Percentiles rank a stretch among this genome's conserved stretches.
These are phyloP conservation scores for Beauveria sp. DNA, from an alignment of 2,329 filamentous ascomycete species.

Conservation along the genomic window DNA sequence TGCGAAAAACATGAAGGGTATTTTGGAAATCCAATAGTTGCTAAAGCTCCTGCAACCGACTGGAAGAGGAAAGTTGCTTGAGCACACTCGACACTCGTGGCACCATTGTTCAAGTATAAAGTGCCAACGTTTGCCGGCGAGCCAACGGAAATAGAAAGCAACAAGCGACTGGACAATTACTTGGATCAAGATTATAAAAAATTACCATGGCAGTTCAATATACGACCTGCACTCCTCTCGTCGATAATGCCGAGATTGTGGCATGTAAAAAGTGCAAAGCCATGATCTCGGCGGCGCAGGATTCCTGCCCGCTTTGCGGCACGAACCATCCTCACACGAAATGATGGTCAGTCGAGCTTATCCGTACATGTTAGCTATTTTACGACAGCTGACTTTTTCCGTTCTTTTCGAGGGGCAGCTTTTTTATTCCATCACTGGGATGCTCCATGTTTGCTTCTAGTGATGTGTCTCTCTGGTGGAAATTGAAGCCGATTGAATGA, in stretches of 20 bases:
- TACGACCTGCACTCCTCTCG: background rate
- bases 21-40: background rate
- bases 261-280: slow-evolving; percentile 6
- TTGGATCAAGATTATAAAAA: background rate
- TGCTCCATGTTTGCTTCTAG: background rate
- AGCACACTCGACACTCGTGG: background rate
- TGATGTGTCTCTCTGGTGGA: background rate
- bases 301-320: slow-evolving; percentile 8
- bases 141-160: background rate
- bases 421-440: background rate
- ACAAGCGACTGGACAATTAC: background rate
- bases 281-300: slow-evolving; percentile 7
- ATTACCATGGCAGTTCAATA: background rate
- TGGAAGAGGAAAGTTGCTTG: background rate
- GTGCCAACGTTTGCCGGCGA: background rate
- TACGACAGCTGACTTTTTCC: background rate
- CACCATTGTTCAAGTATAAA: background rate
- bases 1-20: background rate
- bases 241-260: background rate
- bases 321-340: slow-evolving; percentile 2
- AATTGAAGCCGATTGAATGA: background rate
- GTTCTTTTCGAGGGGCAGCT: background rate
- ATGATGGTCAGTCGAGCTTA: background rate
- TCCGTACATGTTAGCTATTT: too few relatives aligned
- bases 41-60: background rate